A percentile compares a stretch with the other conserved stretches of the same genome.
These are phyloP conservation scores for Benincasa hispida DNA, from an alignment of 306 rosid species.

Conservation along the genomic window DNA sequence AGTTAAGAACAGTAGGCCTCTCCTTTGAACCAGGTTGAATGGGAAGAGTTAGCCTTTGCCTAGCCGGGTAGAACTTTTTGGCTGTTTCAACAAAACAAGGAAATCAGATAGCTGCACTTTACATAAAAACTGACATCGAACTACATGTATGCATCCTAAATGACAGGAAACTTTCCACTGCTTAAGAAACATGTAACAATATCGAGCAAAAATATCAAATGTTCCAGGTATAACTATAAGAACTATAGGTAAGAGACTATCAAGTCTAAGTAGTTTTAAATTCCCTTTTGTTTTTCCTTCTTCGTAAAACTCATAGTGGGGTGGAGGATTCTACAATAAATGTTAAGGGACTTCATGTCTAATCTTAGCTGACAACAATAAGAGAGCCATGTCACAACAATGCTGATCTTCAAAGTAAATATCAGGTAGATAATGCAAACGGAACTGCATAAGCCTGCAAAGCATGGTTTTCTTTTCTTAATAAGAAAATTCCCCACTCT, in stretches of 20 bases:
- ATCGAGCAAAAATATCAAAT: background rate
- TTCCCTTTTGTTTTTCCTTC: background rate
- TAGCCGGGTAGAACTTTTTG: constrained; percentile 61
- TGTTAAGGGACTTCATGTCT: background rate
- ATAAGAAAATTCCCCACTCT: background rate
- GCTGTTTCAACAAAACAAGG: constrained; percentile 31
- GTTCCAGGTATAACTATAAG: background rate
- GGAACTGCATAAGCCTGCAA: background rate
- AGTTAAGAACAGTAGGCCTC: constrained; percentile 56
- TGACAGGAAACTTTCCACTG: background rate
- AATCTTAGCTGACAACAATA: background rate
- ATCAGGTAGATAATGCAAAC: background rate
- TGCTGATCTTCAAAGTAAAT: background rate
- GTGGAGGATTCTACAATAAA: background rate
- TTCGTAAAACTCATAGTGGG: background rate
- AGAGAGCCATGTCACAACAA: background rate
- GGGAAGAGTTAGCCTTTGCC: constrained; percentile 89
- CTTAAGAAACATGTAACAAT: background rate
- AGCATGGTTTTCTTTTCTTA: background rate
- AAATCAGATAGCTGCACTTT: background rate
- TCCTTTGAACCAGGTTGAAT: constrained; percentile 71
- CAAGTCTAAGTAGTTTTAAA: background rate
- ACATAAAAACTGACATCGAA: background rate
- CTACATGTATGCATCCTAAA: background rate
- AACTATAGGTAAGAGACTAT: background rate